phyloP scores from a whole-genome alignment of 2,329 filamentous ascomycete genomes.

The Fusarium sp. region DNA sequence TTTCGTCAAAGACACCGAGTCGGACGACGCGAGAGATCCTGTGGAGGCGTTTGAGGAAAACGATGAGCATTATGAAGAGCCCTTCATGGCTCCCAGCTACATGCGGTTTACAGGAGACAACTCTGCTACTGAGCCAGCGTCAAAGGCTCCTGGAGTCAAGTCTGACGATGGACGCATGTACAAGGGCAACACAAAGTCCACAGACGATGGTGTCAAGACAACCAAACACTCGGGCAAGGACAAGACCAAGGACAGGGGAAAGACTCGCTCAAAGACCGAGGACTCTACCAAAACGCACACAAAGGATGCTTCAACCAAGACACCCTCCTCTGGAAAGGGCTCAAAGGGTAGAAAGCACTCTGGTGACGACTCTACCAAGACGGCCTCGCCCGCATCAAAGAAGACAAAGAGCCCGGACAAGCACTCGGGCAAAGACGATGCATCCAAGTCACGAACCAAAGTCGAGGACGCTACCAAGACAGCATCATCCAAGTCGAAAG shows the following conservation, averaged over 20 bases:
- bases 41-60: neutral
- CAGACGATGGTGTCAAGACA: neutral
- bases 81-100: slow-evolving; percentile 14
- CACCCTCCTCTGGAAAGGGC: neutral
- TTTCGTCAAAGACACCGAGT: neutral
- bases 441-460: neutral
- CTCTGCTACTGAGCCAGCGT: neutral
- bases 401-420: neutral
- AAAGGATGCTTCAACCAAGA: neutral
- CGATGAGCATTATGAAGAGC: slow-evolving; percentile 1
- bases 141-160: neutral
- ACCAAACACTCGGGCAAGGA: slow-evolving; percentile 2
- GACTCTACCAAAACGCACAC: no score
- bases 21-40: neutral
- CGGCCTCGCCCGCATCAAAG: neutral
- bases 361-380: neutral
- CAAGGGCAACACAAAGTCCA: neutral
- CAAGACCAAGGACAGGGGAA: neutral
- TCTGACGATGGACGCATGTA: neutral
- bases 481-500: neutral
- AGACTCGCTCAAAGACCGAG: neutral
- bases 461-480: neutral
- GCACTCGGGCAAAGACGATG: neutral
- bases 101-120: neutral
- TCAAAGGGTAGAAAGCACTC: neutral